Conservation (phyloP, 768 basidiomycete species). For the Podaxis sp. region DNA sequence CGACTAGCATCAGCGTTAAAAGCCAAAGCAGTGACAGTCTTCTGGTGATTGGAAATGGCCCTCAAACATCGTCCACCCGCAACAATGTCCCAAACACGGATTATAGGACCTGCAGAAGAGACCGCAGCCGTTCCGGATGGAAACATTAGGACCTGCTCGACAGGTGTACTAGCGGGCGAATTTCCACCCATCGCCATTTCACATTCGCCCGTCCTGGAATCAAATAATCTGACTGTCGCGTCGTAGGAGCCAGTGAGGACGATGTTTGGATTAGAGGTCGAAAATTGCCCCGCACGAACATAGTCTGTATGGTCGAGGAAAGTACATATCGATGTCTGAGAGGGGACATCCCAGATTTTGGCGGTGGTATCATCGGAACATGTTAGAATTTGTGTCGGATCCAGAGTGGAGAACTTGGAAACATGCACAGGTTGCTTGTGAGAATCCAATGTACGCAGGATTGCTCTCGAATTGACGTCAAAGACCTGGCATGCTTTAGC, state of each 20-base stretch:
- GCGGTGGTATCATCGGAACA: conserved; percentile 96
- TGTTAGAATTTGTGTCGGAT: conserved; percentile 82
- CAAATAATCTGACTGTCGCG: conserved; percentile 83
- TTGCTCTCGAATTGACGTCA: conserved; percentile 89
- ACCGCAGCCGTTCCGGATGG: conserved; percentile 84
- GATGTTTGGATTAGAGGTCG: conserved; percentile 75
- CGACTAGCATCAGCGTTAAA: conserved; percentile 75
- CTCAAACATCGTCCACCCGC: conserved; percentile 85
- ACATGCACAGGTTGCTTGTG: conserved; percentile 98
- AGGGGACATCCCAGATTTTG: conserved; percentile 92
- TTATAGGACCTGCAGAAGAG: conserved; percentile 86
- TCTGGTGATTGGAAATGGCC: conserved; percentile 96
- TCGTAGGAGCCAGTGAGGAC: conserved; percentile 95
- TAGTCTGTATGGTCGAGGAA: conserved; percentile 92
- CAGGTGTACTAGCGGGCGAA: conserved; percentile 48
- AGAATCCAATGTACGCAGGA: conserved; percentile 85
- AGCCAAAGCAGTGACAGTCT: conserved; percentile 87
- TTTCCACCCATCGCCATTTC: conserved; percentile 74
- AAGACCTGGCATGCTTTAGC: conserved; percentile 58
- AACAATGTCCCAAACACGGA: conserved; percentile 93
- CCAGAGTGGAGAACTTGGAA: conserved; percentile 81
- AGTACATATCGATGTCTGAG: conserved; percentile 72
- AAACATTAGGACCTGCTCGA: conserved; percentile 92
- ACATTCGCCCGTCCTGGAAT: conserved; percentile 75
- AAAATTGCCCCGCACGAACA: conserved; percentile 89